These are phyloP conservation scores for Colletotrichum nymphaeae DNA, from an alignment of 2,329 filamentous ascomycete species.

Conservation along the genomic window DNA sequence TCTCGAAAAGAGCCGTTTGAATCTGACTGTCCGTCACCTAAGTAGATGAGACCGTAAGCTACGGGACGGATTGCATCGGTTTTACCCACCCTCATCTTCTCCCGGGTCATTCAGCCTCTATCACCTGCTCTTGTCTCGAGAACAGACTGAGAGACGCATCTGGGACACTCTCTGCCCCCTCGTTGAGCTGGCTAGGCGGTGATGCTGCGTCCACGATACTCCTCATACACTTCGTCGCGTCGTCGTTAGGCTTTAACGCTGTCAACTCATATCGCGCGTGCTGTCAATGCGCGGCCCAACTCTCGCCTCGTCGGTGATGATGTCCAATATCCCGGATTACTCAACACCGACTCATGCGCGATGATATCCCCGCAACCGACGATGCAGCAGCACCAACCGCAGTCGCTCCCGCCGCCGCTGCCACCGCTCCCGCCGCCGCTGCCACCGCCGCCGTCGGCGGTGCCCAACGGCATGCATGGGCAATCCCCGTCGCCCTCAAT, in stretches of 20 bases:
- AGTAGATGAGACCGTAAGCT: neutral
- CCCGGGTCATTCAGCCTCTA: neutral
- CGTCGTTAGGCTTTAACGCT: neutral
- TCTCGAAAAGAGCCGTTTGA: slow-evolving; percentile 16
- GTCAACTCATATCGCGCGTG: slow-evolving; percentile 5
- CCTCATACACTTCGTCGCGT: slow-evolving; percentile 11
- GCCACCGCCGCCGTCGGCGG: neutral
- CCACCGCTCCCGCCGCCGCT: neutral
- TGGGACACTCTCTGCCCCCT: neutral
- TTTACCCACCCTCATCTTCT: neutral
- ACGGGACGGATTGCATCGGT: neutral
- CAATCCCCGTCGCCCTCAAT: slow-evolving; percentile 21
- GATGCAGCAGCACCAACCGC: slow-evolving; percentile 21
- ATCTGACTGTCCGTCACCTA: neutral
- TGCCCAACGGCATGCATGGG: slow-evolving; percentile 4
- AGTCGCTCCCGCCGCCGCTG: neutral
- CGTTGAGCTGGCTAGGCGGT: neutral
- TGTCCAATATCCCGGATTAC: slow-evolving; percentile 11
- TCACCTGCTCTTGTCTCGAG: neutral
- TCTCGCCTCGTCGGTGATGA: slow-evolving; percentile 10
- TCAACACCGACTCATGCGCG: slow-evolving; percentile 21
- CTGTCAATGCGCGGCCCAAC: slow-evolving; percentile 11
- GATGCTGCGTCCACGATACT: slow-evolving; percentile 2
- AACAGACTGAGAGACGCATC: neutral
- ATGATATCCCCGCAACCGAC: slow-evolving; percentile 14